Base-by-base conservation (phyloP, 2,329 filamentous ascomycete species). In the Nigrospora sphaerica region DNA sequence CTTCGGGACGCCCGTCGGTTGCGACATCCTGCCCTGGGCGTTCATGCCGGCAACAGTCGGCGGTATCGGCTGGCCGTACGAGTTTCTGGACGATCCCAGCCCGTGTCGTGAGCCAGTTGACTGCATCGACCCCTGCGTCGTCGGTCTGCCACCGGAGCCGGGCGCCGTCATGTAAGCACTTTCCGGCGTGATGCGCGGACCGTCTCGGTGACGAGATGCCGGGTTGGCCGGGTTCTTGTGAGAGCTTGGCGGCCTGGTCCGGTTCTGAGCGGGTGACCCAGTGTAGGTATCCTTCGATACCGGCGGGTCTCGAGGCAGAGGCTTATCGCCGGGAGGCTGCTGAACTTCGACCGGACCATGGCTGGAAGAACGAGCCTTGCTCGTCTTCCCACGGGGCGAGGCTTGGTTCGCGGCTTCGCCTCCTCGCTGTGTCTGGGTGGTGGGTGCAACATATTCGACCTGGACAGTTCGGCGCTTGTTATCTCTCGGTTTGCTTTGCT, bases 371-470 rank as follows among this genome's bases (percentile, higher is more conserved):
- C 77, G 74, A 52, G 73, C 74, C 46, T 37, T 44, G 33, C 78
- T 71, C 42, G 77, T 73, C 51, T 62, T 66, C 42, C 57, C 58
- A 36, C 57, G 59, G 9, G 61, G 55, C 12, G 61, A 54, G 17
- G 55, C 44, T 28, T 58, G 56, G 36, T 28, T 42, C 36, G 61
- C 58, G 6, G 54, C 67, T 50, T 60, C 51, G 12, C 66, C 80
- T 31, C 86, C 89, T 53, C 92, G 81, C 51, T 85, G 78, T 1
- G 92, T 96, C 60, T 92, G 83, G 6, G 89, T 95, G 23, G 85
- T 83, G 19, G 93, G 93, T 17, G 91, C 87, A 47, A 97, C 93
- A 65, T 98, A 98, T 71, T 98, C 93, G 50, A 98, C 88, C 68
- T 98, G 93, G 0, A 98, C 89, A 0, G 93, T 98, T 57, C 91